Evolutionary conservation across 2,329 filamentous ascomycete species (phyloP).

Genomic region (Fusarium euwallaceae): DNA sequence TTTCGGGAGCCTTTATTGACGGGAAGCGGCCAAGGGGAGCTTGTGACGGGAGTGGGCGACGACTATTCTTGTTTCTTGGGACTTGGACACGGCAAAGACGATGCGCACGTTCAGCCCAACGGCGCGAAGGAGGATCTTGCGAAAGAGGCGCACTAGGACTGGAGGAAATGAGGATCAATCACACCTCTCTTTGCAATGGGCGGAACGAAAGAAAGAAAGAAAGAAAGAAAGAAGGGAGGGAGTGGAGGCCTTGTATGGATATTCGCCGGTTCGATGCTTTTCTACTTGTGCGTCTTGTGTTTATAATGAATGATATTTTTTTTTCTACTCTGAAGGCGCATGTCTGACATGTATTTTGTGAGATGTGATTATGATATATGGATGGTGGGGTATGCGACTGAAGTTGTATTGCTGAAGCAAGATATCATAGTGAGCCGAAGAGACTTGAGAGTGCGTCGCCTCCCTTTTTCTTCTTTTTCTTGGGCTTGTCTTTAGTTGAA

Average conservation of each 20-base stretch:
- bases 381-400: not conserved
- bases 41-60: conserved; percentile 35
- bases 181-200: conserved; percentile 43
- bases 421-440: conserved; percentile 68
- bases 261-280: conserved; percentile 39
- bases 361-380: not conserved
- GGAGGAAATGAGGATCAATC: conserved; percentile 42
- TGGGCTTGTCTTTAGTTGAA: conserved; percentile 55
- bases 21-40: conserved; percentile 22
- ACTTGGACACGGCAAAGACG: conserved; percentile 33
- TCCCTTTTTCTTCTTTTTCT: conserved; percentile 69
- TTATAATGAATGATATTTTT: conserved; percentile 46
- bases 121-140: conserved; percentile 39
- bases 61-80: conserved; percentile 43
- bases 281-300: conserved; percentile 40
- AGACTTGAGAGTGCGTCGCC: conserved; percentile 80
- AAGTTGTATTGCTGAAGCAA: not conserved
- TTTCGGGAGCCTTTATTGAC: conserved; percentile 23
- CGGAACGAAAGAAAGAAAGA: conserved; percentile 22
- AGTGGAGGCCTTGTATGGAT: conserved; percentile 39
- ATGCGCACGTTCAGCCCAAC: conserved; percentile 29
- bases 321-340: conserved; percentile 26
- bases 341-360: not conserved
- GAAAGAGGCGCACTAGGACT: conserved; percentile 47
- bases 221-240: conserved; percentile 2